Percentiles rank a stretch among this genome's conserved stretches.
phyloP scores from a whole-genome alignment of 257 asterid genomes.

The Nicotiana benthamiana region DNA sequence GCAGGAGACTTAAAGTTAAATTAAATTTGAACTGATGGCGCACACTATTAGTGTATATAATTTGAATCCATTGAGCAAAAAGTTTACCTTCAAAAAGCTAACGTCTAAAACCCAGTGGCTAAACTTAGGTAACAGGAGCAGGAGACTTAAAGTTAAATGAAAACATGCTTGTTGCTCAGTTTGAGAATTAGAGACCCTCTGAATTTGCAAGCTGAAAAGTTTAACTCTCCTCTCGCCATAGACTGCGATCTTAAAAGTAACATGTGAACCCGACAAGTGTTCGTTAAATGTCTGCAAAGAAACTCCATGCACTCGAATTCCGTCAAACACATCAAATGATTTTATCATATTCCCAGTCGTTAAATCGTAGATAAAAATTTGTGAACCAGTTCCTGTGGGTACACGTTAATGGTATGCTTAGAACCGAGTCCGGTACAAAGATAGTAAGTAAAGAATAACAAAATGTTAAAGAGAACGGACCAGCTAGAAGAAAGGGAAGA shows the following conservation, averaged over 20 bases:
- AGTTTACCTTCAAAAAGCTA: slow-evolving; percentile 58
- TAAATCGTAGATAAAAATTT: slow-evolving; percentile 59
- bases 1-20: slow-evolving; percentile 34
- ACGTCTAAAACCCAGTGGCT: slow-evolving; percentile 88
- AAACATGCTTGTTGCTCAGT: slow-evolving; percentile 4
- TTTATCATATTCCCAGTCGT: slow-evolving; percentile 28
- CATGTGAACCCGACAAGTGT: slow-evolving; percentile 12
- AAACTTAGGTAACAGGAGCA: slow-evolving; percentile 53
- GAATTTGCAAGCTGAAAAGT: slow-evolving; percentile 43
- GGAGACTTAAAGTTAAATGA: slow-evolving; percentile 28
- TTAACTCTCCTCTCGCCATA: slow-evolving; percentile 92
- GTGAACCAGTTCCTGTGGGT: slow-evolving; percentile 82
- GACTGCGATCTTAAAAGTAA: slow-evolving; percentile 39
- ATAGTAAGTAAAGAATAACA: background rate
- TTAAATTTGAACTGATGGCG: too few species aligned
- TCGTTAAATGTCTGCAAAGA: slow-evolving; percentile 29
- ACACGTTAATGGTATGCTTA: background rate
- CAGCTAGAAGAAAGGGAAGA: slow-evolving; percentile 74
- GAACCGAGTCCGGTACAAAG: background rate
- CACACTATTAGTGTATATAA: too few species aligned
- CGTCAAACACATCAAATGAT: slow-evolving; percentile 72
- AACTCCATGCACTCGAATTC: slow-evolving; percentile 91
- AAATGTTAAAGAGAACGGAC: slow-evolving; percentile 19
- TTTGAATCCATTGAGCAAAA: background rate
- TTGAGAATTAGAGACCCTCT: slow-evolving; percentile 6